These are phyloP conservation scores for Phaeosphaeria sp. DNA, from an alignment of 2,329 filamentous ascomycete genomes.

Conservation along the genomic window DNA sequence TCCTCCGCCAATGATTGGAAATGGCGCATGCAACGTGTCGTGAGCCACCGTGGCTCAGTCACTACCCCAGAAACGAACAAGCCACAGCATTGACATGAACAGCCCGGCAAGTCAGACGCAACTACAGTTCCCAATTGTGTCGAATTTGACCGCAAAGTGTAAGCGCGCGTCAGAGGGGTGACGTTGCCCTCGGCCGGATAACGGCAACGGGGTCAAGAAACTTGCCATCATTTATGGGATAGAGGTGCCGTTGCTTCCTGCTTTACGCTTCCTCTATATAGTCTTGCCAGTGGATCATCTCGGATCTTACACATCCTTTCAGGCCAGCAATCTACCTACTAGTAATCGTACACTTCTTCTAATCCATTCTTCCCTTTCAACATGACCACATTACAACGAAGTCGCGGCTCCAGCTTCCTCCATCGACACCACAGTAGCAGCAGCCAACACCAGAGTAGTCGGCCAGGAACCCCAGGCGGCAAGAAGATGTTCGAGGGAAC, in stretches of 20 bases:
- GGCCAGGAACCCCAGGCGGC: background rate
- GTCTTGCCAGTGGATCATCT: background rate
- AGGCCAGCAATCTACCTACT: background rate
- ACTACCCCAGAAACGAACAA: conserved; percentile 1
- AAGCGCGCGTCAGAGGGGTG: conserved; percentile 5
- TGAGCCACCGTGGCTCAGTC: conserved; percentile 9
- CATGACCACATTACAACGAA: conserved; percentile 17
- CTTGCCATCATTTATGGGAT: background rate
- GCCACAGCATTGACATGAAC: background rate
- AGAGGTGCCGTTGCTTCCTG: conserved; percentile 6
- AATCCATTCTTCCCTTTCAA: background rate
- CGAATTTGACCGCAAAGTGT: background rate
- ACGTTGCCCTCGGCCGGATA: conserved; percentile 8
- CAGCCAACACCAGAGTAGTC: conserved; percentile 5
- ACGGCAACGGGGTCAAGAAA: background rate
- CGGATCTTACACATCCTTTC: background rate
- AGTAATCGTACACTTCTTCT: background rate
- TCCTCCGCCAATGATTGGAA: conserved; percentile 1
- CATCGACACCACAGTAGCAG: conserved; percentile 14
- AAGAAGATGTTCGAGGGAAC: conserved; percentile 21
- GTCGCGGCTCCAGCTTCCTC: conserved; percentile 11
- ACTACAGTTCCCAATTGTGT: conserved; percentile 2
- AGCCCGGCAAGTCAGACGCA: background rate
- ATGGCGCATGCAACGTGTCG: conserved; percentile 13
- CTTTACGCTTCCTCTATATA: conserved; percentile 1